A percentile compares a stretch with the other conserved stretches of the same genome.
Evolutionary conservation across 352 stramenopile species (phyloP).

Genomic region (Phytophthora citricola): DNA sequence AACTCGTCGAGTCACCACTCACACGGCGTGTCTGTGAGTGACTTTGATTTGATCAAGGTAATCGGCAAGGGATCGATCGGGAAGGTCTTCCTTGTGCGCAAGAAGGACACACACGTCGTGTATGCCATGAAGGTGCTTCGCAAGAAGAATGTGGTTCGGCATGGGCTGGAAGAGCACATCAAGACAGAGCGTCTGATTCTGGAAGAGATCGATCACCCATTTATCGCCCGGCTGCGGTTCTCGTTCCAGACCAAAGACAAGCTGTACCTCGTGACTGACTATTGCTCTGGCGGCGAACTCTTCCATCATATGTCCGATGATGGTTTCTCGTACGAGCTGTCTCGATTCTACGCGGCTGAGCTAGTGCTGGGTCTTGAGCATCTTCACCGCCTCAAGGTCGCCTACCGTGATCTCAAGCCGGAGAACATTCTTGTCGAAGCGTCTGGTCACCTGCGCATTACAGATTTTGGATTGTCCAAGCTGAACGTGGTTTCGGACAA

Average conservation of each 20-base stretch:
- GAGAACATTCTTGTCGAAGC: slow-evolving; percentile 94
- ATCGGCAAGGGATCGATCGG: slow-evolving; percentile 88
- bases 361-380: slow-evolving; percentile 95
- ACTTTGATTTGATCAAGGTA: slow-evolving; percentile 87
- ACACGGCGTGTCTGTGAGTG: slow-evolving; percentile 73
- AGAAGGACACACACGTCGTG: slow-evolving; percentile 90
- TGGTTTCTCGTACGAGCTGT: slow-evolving; percentile 71
- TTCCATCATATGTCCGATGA: slow-evolving; percentile 97
- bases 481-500: slow-evolving; percentile 77
- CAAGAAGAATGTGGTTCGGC: slow-evolving; percentile 92
- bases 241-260: slow-evolving; percentile 96
- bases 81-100: slow-evolving; percentile 90
- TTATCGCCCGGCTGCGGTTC: slow-evolving; percentile 98
- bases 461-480: slow-evolving; percentile 95
- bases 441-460: slow-evolving; percentile 96
- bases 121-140: slow-evolving; percentile 99
- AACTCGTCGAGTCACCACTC: slow-evolving; percentile 34
- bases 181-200: slow-evolving; percentile 98
- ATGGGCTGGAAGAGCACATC: slow-evolving; percentile 95
- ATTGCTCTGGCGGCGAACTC: slow-evolving; percentile 95
- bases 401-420: slow-evolving; percentile 98
- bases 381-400: slow-evolving; percentile 94
- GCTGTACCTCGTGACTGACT: slow-evolving; percentile 91
- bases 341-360: slow-evolving; percentile 96
- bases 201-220: slow-evolving; percentile 96